Evolutionary conservation across 2,329 filamentous ascomycete species (phyloP), one percentile per base, ranked within the genome.

Genomic region (Aspergillus floridensis): DNA sequence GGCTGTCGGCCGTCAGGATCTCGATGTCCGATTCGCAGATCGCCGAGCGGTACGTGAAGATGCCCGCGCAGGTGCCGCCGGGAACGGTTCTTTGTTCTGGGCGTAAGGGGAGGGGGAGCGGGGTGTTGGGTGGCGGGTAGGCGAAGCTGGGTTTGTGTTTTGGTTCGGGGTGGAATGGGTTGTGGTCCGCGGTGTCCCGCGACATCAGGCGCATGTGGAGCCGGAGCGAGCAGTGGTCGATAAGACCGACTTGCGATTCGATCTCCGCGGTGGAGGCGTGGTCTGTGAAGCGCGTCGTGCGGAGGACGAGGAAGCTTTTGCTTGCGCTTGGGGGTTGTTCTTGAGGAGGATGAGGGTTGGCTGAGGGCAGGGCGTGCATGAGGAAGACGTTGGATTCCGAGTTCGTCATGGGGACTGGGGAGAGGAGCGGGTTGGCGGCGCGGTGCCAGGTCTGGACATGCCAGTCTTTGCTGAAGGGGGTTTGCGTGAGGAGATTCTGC

Each of bases 21-120:
- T 84, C 82, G 60, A 84, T 80, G 62, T 84, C 82, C 0, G 78
- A 80, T 65, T 84, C 82, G 63, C 80, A 80, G 31, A 63, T 70
- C 52, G 77, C 72, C 46, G 80, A 74, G 59, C 71, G 74, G 61
- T 81, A 83, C 12, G 80, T 82, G 72, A 84, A 79, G 65, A 83
- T 78, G 4, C 81, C 81, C 1, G 80, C 79, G 5, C 80, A 80
- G 3, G 80, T 81, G 51, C 82, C 81, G 41, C 69, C 60, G 19
- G 73, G 60, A 1, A 63, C 55, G 19, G 5, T 14, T 0, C 16
- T 19, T 11, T 46, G 41, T 4, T 46, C 14, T 16, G 1, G 16
- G 29, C 16, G 6, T 4, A 12, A 10, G 55, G 7, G 32, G 48
- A 12, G 52, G n/a, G 8, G 26, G 46, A 2, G 16, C 19, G 1